Percentiles rank a stretch among this genome's conserved stretches.
phyloP scores from a whole-genome alignment of 441 rosid species.

The Pelargonium exstipulatum region DNA sequence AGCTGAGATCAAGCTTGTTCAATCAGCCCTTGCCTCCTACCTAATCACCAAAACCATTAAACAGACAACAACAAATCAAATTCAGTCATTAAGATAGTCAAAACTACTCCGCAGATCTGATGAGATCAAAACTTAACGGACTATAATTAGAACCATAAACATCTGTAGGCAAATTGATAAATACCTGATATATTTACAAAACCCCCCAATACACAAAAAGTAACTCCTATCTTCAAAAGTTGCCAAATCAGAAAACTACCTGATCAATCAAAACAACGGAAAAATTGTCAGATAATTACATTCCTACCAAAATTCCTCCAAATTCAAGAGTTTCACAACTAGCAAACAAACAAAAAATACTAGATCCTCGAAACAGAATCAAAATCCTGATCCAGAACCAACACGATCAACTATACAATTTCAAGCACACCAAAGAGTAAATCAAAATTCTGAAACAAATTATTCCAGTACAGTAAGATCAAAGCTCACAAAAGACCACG shows the following conservation, averaged over 20 bases:
- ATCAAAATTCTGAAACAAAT: background rate
- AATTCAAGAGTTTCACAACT: background rate
- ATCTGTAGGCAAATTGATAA: too few relatives aligned
- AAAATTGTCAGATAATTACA: background rate
- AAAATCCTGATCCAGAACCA: background rate
- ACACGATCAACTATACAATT: background rate
- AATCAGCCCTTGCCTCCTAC: too few relatives aligned
- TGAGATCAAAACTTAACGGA: background rate
- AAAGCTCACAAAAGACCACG: background rate
- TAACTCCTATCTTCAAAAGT: background rate
- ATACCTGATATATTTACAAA: background rate
- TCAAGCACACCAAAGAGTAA: slow-evolving; percentile 1
- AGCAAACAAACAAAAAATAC: background rate
- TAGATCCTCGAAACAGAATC: background rate
- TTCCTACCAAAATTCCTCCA: background rate
- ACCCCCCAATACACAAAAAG: background rate
- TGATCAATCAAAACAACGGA: background rate
- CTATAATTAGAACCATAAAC: too few relatives aligned
- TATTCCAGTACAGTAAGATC: background rate
- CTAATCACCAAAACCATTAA: background rate
- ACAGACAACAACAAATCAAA: background rate
- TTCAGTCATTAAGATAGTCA: too few relatives aligned
- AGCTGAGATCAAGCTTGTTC: too few relatives aligned
- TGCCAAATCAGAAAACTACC: background rate
- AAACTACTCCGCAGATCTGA: background rate